Conservation (phyloP, 352 stramenopile species). For the Phytophthora hybrid region DNA sequence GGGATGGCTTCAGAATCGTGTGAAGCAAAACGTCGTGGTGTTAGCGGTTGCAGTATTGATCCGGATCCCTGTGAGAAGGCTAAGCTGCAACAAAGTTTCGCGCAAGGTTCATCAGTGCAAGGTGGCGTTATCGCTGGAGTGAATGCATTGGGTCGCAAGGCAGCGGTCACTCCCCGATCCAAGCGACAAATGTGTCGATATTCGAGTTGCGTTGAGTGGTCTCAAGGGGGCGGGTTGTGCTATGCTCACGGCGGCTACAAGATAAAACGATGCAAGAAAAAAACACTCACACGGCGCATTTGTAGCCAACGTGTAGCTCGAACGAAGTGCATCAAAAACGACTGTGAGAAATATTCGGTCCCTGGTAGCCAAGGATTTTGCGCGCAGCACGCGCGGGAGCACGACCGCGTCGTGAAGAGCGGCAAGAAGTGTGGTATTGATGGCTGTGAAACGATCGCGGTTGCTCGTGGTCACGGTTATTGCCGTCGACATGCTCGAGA, state of each 20-base stretch:
- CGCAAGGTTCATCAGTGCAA: neutral
- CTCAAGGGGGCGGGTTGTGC: slow-evolving; percentile 14
- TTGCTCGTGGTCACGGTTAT: neutral
- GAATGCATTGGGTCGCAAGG: neutral
- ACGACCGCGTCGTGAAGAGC: neutral
- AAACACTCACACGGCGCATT: neutral
- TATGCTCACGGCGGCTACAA: slow-evolving; percentile 20
- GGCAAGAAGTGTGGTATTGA: neutral
- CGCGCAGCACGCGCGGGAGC: neutral
- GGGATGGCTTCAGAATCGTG: neutral
- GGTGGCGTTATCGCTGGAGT: neutral
- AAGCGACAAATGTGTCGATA: slow-evolving; percentile 1
- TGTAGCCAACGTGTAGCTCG: slow-evolving; percentile 10
- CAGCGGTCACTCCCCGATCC: neutral
- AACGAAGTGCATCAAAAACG: slow-evolving; percentile 1
- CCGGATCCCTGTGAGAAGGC: neutral
- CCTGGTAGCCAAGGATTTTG: neutral
- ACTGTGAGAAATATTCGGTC: slow-evolving; percentile 5
- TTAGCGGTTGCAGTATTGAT: neutral
- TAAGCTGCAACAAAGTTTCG: neutral
- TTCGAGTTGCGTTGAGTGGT: slow-evolving; percentile 3
- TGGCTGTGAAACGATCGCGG: neutral
- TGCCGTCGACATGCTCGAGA: neutral
- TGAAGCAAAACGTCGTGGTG: neutral
- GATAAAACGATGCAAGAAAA: slow-evolving; percentile 12